phyloP scores from a whole-genome alignment of 805 yeast genomes.

The Kodamaea hsintzibuensis region DNA sequence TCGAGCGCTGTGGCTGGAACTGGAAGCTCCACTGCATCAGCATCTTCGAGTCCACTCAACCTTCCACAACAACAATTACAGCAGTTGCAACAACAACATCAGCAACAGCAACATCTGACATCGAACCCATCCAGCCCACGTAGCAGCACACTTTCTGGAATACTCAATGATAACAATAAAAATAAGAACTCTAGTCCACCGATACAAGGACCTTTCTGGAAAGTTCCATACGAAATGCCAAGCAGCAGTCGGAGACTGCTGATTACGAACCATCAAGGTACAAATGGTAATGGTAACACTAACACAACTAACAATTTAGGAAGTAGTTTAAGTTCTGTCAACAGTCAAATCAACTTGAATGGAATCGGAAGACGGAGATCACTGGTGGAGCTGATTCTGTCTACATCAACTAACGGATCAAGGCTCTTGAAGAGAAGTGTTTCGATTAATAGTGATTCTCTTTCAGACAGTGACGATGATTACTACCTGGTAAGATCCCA shows the following conservation, averaged over 20 bases:
- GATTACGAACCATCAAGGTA: constrained; percentile 9
- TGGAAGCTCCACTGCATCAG: constrained; percentile 4
- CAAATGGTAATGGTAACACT: constrained; percentile 7
- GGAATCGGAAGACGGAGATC: constrained; percentile 33
- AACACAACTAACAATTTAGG: background rate
- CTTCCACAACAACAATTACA: constrained; percentile 11
- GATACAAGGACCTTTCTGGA: constrained; percentile 54
- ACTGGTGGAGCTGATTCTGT: constrained; percentile 52
- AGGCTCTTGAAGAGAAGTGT: constrained; percentile 30
- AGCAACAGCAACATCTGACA: constrained; percentile 11
- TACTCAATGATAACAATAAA: constrained; percentile 12
- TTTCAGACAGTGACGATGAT: constrained; percentile 38
- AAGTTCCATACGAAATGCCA: constrained; percentile 62
- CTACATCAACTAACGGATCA: constrained; percentile 44
- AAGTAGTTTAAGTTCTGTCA: background rate
- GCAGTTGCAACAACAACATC: constrained; percentile 13
- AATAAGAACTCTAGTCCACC: constrained; percentile 25
- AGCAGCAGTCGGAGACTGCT: constrained; percentile 18
- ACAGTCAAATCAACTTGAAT: constrained; percentile 4
- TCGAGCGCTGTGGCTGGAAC: background rate
- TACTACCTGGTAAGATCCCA: constrained; percentile 27
- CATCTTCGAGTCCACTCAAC: constrained; percentile 6
- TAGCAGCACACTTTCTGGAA: constrained; percentile 4
- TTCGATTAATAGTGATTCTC: constrained; percentile 21
- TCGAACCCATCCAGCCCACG: constrained; percentile 8